Evolutionary conservation across 2,329 filamentous ascomycete species (phyloP), one percentile per base, ranked within the genome.

Genomic region (Aspergillus vadensis): DNA sequence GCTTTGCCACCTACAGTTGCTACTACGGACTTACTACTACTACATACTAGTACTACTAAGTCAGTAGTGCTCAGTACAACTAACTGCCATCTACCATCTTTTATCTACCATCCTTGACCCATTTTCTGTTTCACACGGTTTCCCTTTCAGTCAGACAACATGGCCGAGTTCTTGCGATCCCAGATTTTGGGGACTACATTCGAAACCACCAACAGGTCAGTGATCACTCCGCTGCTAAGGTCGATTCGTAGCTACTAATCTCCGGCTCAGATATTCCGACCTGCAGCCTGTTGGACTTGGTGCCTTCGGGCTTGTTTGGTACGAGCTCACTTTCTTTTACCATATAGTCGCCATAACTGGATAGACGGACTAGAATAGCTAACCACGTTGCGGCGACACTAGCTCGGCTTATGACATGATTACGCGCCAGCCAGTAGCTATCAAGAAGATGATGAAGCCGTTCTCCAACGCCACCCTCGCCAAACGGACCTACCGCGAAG

Each of bases 401-500:
- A 98, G 94, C 81, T 98, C 95, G 66, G 95, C 95, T 58, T 93
- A 92, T 81, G 95, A 99, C 79, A 92, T 97, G 82, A 91, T 99
- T 78, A 97, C 94, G 60, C 91, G 87, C 76, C 93, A 97, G 79
- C 91, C 92, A 79, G 95, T 99, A 63, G 95, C 95, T 60, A 92
- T 99, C 77, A 99, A 99, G 86, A 99, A 99, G 86, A 99, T 99
- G 76, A 98, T 99, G 94, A 98, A 98, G 84, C 95, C 95, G 7
- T 99, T 99, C 81, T 97, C 92, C 84, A 99, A 94, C 15, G 92
- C 95, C 1, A 93, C 98, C 58, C 85, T 99, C 53, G 95, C 95
- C 59, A 99, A 99, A 83, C 87, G 95, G 73, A 98, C 95, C 67
- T 99, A 98, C 78, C 88, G 95, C 74, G 95, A 99, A 79, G 83